Evolutionary conservation across 169 alveolate genomes (phyloP).

Genomic region (Cryptosporidium parvum): DNA sequence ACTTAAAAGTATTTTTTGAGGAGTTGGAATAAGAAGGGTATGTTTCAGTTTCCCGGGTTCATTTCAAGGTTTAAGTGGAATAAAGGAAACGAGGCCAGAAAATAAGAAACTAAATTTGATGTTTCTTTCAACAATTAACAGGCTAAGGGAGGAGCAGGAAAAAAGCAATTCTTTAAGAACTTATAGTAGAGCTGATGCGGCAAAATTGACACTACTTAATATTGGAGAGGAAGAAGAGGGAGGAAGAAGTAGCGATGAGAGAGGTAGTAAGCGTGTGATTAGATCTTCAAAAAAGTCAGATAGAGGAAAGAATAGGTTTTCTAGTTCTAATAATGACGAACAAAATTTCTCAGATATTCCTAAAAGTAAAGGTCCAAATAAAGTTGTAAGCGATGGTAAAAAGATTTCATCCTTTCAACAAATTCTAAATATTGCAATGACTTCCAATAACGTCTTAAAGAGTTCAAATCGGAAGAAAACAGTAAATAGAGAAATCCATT

Average conservation of each 20-base stretch:
- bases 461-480: background rate
- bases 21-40: background rate
- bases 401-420: constrained; percentile 14
- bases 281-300: background rate
- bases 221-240: background rate
- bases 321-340: background rate
- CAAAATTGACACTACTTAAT: background rate
- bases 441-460: background rate
- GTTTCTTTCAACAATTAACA: constrained; percentile 64
- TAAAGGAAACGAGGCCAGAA: background rate
- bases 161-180: constrained; percentile 8
- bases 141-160: constrained; percentile 45
- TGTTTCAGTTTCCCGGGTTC: background rate
- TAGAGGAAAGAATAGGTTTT: background rate
- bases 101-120: constrained; percentile 14
- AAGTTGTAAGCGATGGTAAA: background rate
- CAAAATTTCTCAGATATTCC: background rate
- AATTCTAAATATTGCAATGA: constrained; percentile 15
- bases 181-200: background rate
- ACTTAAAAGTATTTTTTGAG: background rate
- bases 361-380: background rate
- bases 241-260: background rate
- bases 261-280: background rate
- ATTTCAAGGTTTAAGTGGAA: background rate
- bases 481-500: background rate